phyloP scores from a whole-genome alignment of 345 rosid species.

The Eutrema yunnanense region DNA sequence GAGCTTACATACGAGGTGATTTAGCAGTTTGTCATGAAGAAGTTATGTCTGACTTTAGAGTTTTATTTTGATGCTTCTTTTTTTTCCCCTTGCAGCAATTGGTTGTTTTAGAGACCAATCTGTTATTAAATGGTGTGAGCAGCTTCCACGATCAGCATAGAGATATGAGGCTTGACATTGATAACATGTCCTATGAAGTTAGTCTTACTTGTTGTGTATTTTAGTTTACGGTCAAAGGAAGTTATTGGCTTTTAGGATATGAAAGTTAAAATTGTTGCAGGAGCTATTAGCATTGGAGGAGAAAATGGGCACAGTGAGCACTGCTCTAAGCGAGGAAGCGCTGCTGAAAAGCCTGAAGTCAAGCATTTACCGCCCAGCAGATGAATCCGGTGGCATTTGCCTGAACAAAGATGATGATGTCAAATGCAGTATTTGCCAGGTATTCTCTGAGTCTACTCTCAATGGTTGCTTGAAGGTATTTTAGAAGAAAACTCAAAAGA shows the following conservation, averaged over 20 bases:
- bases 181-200: conserved; percentile 97
- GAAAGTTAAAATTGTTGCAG: conserved; percentile 35
- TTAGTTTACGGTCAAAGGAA: neutral
- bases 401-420: conserved; percentile 37
- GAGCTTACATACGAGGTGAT: conserved; percentile 76
- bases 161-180: conserved; percentile 97
- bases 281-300: conserved; percentile 94
- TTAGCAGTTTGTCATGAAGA: neutral
- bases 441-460: conserved; percentile 14
- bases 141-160: conserved; percentile 79
- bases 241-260: neutral
- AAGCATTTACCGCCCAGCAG: conserved; percentile 35
- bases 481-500: neutral
- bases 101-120: conserved; percentile 70
- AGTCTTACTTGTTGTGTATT: conserved; percentile 9
- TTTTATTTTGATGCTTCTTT: neutral
- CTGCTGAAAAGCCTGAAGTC: conserved; percentile 54
- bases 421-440: conserved; percentile 97
- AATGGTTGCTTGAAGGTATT: neutral
- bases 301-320: conserved; percentile 94
- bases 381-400: neutral
- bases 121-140: conserved; percentile 55
- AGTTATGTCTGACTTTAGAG: conserved; percentile 6
- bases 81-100: conserved; percentile 60
- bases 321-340: conserved; percentile 85